A percentile compares a stretch with the other conserved stretches of the same genome.
Evolutionary conservation across 768 basidiomycete species (phyloP).

Genomic region (Naganishia friedmannii): DNA sequence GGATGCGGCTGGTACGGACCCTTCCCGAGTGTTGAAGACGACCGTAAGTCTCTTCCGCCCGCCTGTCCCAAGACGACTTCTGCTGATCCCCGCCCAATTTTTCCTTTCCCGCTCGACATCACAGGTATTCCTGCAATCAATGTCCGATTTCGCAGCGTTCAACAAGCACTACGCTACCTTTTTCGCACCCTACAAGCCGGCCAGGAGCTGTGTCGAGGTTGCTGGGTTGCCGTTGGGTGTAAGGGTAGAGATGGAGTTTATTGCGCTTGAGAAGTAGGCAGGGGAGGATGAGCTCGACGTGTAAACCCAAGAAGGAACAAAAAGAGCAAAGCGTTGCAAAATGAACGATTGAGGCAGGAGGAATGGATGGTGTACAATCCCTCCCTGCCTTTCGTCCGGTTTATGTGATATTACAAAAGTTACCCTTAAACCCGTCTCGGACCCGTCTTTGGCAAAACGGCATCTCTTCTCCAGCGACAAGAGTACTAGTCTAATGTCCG

Average conservation of each 20-base stretch:
- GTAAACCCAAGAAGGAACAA: too few relatives aligned
- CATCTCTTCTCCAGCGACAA: too few relatives aligned
- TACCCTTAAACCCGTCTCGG: too few relatives aligned
- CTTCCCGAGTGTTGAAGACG: conserved; percentile 82
- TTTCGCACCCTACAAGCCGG: conserved; percentile 89
- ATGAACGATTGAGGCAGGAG: too few relatives aligned
- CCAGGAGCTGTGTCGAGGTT: conserved; percentile 81
- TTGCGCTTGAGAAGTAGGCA: conserved; percentile 27
- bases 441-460: too few relatives aligned
- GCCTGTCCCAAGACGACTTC: too few relatives aligned
- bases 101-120: background rate
- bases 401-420: too few relatives aligned
- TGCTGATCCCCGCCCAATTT: conserved; percentile 8
- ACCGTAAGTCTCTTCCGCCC: conserved; percentile 64
- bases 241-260: conserved; percentile 77
- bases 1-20: conserved; percentile 72
- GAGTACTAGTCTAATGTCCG: too few relatives aligned
- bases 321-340: too few relatives aligned
- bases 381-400: too few relatives aligned
- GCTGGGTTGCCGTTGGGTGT: conserved; percentile 84
- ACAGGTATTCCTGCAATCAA: conserved; percentile 85
- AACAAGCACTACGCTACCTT: conserved; percentile 77
- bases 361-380: too few relatives aligned
- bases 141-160: conserved; percentile 82
- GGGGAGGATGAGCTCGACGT: background rate